Evolutionary conservation across 2,329 filamentous ascomycete species (phyloP), one percentile per base, ranked within the genome.

Genomic region (Cordyceps cicadae): DNA sequence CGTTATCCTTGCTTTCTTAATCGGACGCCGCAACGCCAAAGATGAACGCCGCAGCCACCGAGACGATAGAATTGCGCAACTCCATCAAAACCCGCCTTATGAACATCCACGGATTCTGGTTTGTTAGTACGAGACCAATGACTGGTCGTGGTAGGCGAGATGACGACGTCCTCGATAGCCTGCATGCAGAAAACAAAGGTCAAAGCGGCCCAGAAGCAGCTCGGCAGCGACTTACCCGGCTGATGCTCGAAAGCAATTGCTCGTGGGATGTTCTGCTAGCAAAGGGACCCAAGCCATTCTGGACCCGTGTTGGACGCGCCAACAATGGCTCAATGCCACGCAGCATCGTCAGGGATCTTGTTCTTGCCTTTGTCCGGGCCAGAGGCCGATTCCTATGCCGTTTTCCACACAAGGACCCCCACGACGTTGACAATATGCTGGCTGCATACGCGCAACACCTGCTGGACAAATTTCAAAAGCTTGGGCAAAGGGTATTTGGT

Each of bases 311-410:
- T 3, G 29, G 26, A 9, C 26, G 41, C 24, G 5, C 14, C 6
- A 49, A 49, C 11, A 21, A 43, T 17, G 58, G 39, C 26, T 26
- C 56, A 6, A 3, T 64, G 17, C n/a, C 61, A 8, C 48, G 21
- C 3, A n/a, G 29, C 2, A 52, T 57, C 34, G 54, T 57, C 12
- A 52, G 54, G 17, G 37, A 56, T 3, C 1, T 64, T 14, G 39
- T 55, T 12, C 56, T 63, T 46, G 43, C 59, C 3, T 51, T 65
- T n/a, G 41, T 65, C 21, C 62, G 62, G 34, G 64, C 60, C 37
- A 56, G 62, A 21, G 60, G 62, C 32, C 63, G 62, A 5, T 66
- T 51, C 54, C 52, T 63, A 4, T 45, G 60, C 12, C 59, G 55
- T 46, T 55, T 53, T 53, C 48, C 54, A 32, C 17, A 62, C 32